Percentiles rank a stretch among this genome's conserved stretches.
These are phyloP conservation scores for Paramecium bursaria DNA, from an alignment of 73 alveolate species.

Conservation along the genomic window DNA sequence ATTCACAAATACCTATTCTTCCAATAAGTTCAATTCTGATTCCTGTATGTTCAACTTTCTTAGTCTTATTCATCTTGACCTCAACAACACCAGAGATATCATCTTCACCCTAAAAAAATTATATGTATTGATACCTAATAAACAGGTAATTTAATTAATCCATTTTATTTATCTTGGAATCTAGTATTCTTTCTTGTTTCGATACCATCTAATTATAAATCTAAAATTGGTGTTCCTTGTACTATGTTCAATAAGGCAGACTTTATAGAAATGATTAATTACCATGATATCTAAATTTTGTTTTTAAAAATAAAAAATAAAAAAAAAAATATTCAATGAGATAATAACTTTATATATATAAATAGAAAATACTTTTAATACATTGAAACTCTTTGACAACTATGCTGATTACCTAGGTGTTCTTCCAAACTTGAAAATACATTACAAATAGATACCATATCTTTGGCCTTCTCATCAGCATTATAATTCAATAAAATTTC, in stretches of 20 bases:
- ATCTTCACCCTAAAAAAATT: conserved; percentile 63
- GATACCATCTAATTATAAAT: conserved; percentile 65
- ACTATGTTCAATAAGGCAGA: conserved; percentile 53
- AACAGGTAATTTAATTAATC: conserved; percentile 58
- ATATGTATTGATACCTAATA: conserved; percentile 24
- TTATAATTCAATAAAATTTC: background rate
- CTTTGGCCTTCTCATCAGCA: conserved; percentile 24
- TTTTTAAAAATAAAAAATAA: no score
- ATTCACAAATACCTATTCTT: conserved; percentile 56
- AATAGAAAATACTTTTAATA: conserved; percentile 24
- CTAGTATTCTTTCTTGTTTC: conserved; percentile 67
- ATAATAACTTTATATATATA: no score
- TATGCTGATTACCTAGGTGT: background rate
- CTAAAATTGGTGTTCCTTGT: conserved; percentile 51
- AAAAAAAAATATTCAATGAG: no score
- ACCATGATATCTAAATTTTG: no score
- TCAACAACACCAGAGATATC: conserved; percentile 66
- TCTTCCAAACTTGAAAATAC: no score
- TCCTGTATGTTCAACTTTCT: conserved; percentile 66
- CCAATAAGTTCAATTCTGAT: conserved; percentile 67
- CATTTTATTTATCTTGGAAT: conserved; percentile 52
- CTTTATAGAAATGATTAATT: no score
- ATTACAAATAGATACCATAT: no score
- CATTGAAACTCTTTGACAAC: background rate
- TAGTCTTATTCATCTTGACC: conserved; percentile 57